Conservation (phyloP, 2,329 filamentous ascomycete species). For the Didymella exigua region DNA sequence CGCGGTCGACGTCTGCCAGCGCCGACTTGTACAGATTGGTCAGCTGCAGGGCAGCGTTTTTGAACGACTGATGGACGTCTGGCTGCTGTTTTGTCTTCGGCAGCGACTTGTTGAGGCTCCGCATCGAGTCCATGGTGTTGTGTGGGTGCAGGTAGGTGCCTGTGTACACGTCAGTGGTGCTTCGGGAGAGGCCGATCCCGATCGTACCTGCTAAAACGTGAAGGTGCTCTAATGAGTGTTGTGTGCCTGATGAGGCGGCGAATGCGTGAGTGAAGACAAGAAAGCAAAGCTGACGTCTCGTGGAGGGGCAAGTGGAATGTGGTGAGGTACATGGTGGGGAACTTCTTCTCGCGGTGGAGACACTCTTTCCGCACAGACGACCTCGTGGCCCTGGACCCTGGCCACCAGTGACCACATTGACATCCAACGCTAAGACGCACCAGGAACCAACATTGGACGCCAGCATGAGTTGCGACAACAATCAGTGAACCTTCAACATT, state of each 20-base stretch:
- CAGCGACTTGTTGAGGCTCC: constrained; percentile 49
- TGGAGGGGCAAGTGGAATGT: neutral
- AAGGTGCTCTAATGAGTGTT: constrained; percentile 2
- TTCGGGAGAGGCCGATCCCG: constrained; percentile 1
- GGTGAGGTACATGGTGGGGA: constrained; percentile 9
- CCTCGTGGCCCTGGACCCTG: constrained; percentile 10
- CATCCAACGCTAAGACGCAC: neutral
- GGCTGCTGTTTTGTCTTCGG: constrained; percentile 46
- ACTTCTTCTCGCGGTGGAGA: constrained; percentile 8
- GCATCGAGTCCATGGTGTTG: constrained; percentile 49
- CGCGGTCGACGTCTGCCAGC: constrained; percentile 74
- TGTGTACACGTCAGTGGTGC: constrained; percentile 9
- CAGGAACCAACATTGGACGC: neutral
- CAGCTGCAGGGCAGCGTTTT: constrained; percentile 87
- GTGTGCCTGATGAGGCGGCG: constrained; percentile 11
- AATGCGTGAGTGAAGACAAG: neutral
- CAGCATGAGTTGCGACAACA: neutral
- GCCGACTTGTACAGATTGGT: constrained; percentile 97
- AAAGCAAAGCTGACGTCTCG: neutral
- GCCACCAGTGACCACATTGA: neutral
- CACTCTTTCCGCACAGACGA: constrained; percentile 6
- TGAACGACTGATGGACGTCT: constrained; percentile 83
- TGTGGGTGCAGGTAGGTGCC: constrained; percentile 9
- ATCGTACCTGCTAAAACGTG: constrained; percentile 7
- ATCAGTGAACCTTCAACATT: neutral